Evolutionary conservation across 129 eudicot species (phyloP).

Genomic region (Oenanthe sinensis): DNA sequence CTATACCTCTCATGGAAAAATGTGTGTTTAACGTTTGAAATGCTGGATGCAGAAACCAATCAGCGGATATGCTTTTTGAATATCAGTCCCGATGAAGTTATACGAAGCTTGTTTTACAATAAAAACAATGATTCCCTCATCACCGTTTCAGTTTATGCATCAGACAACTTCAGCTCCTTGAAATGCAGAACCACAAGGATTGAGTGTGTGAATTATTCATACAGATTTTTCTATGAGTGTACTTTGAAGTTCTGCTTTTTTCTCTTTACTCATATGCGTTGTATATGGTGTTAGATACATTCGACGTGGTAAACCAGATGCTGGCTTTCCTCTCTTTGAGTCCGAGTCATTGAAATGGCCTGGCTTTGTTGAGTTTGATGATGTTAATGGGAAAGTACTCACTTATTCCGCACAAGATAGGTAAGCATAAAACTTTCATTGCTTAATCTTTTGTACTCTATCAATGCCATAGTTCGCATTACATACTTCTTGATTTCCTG

Average conservation of each 20-base stretch:
- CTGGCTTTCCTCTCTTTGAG: conserved; percentile 63
- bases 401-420: conserved; percentile 58
- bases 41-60: conserved; percentile 47
- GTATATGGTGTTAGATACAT: conserved; percentile 33
- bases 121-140: conserved; percentile 63
- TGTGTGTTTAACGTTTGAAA: neutral
- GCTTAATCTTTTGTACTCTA: neutral
- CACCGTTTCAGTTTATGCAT: conserved; percentile 63
- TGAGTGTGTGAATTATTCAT: conserved; percentile 26
- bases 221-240: neutral
- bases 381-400: conserved; percentile 63
- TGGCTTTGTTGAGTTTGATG: conserved; percentile 79
- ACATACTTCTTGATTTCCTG: neutral
- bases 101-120: conserved; percentile 61
- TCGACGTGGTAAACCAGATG: conserved; percentile 54
- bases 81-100: conserved; percentile 56
- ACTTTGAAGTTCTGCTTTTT: neutral
- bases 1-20: neutral
- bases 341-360: conserved; percentile 72
- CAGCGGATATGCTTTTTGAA: conserved; percentile 60
- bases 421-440: conserved; percentile 12
- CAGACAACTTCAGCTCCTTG: conserved; percentile 57
- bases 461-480: neutral
- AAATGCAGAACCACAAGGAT: conserved; percentile 70
- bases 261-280: neutral